Base-by-base conservation (phyloP, 1,139 yeast genomes). In the Magnusiomyces suaveolens region DNA sequence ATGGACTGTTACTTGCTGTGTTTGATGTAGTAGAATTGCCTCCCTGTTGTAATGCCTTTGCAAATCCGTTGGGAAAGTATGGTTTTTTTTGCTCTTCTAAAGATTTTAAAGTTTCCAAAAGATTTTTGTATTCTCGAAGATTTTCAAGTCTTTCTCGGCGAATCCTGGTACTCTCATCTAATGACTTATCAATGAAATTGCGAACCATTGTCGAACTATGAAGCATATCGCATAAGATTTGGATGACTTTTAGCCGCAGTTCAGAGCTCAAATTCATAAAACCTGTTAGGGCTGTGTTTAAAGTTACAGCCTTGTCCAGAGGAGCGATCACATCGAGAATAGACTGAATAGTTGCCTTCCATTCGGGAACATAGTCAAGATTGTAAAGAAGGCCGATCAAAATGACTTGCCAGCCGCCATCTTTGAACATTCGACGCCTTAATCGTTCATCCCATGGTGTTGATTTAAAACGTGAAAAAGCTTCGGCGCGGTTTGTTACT, bases 351-450 rank as follows among this genome's bases (percentile, higher is more conserved):
- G 70, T 68, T 0, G 72, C 71, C 33, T 73, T 66, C 70, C 79
- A 84, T 23, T 77, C 76, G 0, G 83, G 81, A 36, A 83, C 75
- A 61, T 81, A 75, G 49, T 82, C 81, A 12, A 84, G 79, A 16
- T 68, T 68, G 48, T 68, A 66, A 33, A 89, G 74, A 2, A 89
- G 74, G 21, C 96, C 96, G 48, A 89, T 68, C 39, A 89, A 69
- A 50, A 85, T 79, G 47, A 84, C 76, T 63, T 87, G 84, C 96
- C 97, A 90, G 55, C 82, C 82, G 2, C 96, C 96, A 63, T 87
- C 90, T 63, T 78, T 82, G 66, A 86, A 92, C 62, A 80, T 80
- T 56, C 96, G 80, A 59, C 80, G 82, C 16, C 83, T 77, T 32
- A 89, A 74, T 49, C 95, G 74, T 32, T 86, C 94, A 59, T 82